Evolutionary conservation across 768 basidiomycete genomes (phyloP).

Genomic region (Suillus hirtellus): DNA sequence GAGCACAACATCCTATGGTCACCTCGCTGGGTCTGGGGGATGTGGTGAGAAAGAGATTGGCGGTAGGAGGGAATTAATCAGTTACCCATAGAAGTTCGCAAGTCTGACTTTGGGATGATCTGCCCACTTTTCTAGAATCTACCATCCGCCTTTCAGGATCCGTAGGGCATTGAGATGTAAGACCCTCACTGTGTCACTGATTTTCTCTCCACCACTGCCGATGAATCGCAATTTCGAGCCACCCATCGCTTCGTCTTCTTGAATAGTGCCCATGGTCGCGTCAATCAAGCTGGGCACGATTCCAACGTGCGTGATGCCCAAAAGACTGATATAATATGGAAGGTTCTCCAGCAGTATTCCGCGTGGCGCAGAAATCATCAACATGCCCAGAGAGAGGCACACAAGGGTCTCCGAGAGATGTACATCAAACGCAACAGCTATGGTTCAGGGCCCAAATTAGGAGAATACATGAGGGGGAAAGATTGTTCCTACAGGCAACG

Average conservation of each 20-base stretch:
- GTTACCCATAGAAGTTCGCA: slow-evolving; percentile 50
- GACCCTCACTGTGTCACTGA: slow-evolving; percentile 45
- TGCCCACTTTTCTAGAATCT: slow-evolving; percentile 50
- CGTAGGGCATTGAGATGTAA: slow-evolving; percentile 1
- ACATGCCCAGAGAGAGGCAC: slow-evolving; percentile 44
- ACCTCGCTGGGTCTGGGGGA: slow-evolving; percentile 46
- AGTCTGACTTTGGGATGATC: slow-evolving; percentile 44
- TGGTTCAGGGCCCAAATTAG: neutral
- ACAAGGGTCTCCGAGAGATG: slow-evolving; percentile 48
- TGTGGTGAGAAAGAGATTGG: neutral
- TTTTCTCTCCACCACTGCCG: slow-evolving; percentile 53
- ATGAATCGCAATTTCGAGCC: slow-evolving; percentile 42
- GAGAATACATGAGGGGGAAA: slow-evolving; percentile 3
- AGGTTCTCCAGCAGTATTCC: slow-evolving; percentile 41
- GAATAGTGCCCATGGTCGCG: slow-evolving; percentile 40
- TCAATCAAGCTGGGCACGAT: slow-evolving; percentile 56
- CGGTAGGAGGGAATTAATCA: neutral
- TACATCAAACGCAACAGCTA: slow-evolving; percentile 55
- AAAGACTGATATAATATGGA: slow-evolving; percentile 39
- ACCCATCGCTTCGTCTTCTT: slow-evolving; percentile 31
- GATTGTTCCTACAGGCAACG: slow-evolving; percentile 41
- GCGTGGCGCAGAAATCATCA: slow-evolving; percentile 43
- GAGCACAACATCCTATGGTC: slow-evolving; percentile 51
- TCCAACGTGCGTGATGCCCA: slow-evolving; percentile 49
- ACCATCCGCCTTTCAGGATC: neutral